Conservation (phyloP, 331 rosid genomes). For the Dryas integrifolia region DNA sequence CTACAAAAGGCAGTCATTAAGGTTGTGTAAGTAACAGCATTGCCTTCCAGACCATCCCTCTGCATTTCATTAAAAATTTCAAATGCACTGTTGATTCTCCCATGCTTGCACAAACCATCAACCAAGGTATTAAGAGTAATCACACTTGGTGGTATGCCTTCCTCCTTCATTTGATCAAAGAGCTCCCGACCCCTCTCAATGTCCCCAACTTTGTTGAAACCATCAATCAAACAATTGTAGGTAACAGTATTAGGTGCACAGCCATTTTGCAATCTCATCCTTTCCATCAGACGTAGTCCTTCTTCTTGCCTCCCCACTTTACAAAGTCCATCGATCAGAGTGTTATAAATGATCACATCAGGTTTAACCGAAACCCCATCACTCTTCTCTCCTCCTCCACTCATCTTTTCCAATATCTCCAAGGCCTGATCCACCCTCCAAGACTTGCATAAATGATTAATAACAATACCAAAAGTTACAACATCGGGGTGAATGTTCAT, state of each 20-base stretch:
- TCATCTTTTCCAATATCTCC: conserved; percentile 53
- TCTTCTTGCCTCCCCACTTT: conserved; percentile 84
- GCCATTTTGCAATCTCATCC: conserved; percentile 45
- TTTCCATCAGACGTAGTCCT: conserved; percentile 54
- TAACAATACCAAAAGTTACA: conserved; percentile 60
- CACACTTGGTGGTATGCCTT: conserved; percentile 45
- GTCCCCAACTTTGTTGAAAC: conserved; percentile 63
- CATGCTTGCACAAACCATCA: conserved; percentile 65
- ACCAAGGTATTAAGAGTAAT: conserved; percentile 66
- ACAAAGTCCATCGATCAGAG: conserved; percentile 77
- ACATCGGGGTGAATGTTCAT: conserved; percentile 49
- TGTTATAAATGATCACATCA: conserved; percentile 59
- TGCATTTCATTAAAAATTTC: conserved; percentile 55
- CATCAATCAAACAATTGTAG: conserved; percentile 75
- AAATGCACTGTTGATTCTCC: conserved; percentile 55
- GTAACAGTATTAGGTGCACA: conserved; percentile 54
- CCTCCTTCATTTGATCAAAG: conserved; percentile 57
- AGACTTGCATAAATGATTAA: conserved; percentile 56
- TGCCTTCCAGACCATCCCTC: conserved; percentile 56
- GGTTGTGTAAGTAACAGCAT: conserved; percentile 48
- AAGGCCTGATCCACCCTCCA: conserved; percentile 68
- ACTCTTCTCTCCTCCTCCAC: conserved; percentile 31
- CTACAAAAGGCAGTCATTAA: conserved; percentile 66
- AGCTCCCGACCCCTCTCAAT: conserved; percentile 53
- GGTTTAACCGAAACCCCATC: conserved; percentile 38